These are phyloP conservation scores for Cladosporium sp. DNA, from an alignment of 2,329 filamentous ascomycete genomes.

Conservation along the genomic window DNA sequence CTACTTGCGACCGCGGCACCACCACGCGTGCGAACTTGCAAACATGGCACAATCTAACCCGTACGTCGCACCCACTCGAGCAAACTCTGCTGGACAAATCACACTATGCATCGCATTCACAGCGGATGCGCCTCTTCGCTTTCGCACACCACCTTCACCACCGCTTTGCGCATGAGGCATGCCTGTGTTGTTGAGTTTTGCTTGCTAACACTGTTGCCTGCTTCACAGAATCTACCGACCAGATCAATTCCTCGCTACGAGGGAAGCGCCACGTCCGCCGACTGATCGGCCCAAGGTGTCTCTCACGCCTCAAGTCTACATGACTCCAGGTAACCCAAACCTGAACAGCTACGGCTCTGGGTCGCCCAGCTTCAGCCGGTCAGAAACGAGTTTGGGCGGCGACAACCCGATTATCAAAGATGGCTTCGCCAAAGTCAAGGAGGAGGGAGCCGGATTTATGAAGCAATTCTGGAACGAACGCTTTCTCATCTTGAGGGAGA, in stretches of 20 bases:
- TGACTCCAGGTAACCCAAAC: conserved; percentile 70
- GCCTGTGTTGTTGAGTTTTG: background rate
- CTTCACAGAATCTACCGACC: conserved; percentile 55
- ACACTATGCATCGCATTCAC: background rate
- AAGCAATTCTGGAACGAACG: conserved; percentile 74
- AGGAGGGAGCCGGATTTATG: conserved; percentile 69
- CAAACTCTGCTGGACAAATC: too few species aligned
- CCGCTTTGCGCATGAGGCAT: background rate
- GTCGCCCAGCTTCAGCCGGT: conserved; percentile 30
- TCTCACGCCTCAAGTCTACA: conserved; percentile 69
- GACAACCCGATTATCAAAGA: conserved; percentile 48
- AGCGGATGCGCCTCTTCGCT: background rate
- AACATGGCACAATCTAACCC: conserved; percentile 15
- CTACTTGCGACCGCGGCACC: background rate
- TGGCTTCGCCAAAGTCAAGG: conserved; percentile 81
- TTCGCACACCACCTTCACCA: background rate
- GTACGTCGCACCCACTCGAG: conserved; percentile 8
- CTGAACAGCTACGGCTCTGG: conserved; percentile 35
- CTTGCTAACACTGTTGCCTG: background rate
- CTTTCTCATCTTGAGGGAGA: conserved; percentile 87
- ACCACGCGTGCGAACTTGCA: conserved; percentile 1
- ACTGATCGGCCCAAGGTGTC: conserved; percentile 66
- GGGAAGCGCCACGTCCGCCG: conserved; percentile 87
- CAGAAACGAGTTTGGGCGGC: conserved; percentile 38
- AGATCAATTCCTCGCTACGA: conserved; percentile 89